Conservation (phyloP, 1,284 basidiomycete genomes). For the Ceratobasidium sp. region DNA sequence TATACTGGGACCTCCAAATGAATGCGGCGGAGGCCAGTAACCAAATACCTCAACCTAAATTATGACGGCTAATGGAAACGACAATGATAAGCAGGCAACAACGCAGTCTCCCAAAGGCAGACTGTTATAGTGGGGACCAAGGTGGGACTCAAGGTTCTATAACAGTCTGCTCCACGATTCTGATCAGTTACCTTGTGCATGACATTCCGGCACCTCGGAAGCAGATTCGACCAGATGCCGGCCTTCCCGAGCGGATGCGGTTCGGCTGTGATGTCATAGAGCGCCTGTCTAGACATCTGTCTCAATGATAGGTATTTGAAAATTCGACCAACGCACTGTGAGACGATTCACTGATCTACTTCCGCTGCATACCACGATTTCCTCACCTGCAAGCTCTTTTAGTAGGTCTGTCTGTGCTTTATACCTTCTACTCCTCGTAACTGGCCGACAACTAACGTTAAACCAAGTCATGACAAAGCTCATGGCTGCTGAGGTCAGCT, state of each 20-base stretch:
- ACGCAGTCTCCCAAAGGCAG: conserved; percentile 32
- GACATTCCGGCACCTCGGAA: conserved; percentile 4
- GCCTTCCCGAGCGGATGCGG: not conserved
- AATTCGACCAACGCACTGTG: not conserved
- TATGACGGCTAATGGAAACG: too few relatives aligned
- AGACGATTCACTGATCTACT: not conserved
- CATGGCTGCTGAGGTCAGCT: too few relatives aligned
- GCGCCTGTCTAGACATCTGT: not conserved
- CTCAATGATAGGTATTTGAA: not conserved
- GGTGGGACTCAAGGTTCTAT: conserved; percentile 2
- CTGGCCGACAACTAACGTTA: too few relatives aligned
- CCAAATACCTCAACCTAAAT: too few relatives aligned
- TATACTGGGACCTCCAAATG: too few relatives aligned
- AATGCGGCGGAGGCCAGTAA: too few relatives aligned
- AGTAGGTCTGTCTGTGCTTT: not conserved
- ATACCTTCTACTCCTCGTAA: not conserved
- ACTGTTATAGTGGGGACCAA: conserved; percentile 11
- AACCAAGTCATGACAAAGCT: too few relatives aligned
- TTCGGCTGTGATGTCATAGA: not conserved
- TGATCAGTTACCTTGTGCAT: not conserved
- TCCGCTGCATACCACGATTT: not conserved
- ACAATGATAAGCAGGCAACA: too few relatives aligned
- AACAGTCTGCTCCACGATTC: conserved; percentile 12
- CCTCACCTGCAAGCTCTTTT: too few relatives aligned
- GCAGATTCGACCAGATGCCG: not conserved